These are phyloP conservation scores for Pyracantha coccinea DNA, from an alignment of 331 rosid species.

Conservation along the genomic window DNA sequence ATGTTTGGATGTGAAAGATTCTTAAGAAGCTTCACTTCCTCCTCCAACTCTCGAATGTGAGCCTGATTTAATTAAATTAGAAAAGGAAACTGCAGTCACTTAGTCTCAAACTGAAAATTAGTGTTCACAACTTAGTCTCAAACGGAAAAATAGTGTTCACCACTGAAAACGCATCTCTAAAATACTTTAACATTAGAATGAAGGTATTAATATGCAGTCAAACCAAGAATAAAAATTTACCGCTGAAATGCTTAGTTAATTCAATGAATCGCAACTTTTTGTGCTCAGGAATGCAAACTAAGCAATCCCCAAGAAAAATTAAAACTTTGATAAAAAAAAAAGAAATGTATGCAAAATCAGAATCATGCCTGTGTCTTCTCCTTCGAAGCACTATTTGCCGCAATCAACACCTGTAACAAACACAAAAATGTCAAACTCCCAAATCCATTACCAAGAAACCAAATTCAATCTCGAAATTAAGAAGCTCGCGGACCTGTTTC, in stretches of 20 bases:
- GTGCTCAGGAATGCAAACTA: background rate
- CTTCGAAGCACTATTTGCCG: conserved; percentile 45
- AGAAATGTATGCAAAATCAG: background rate
- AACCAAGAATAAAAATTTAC: background rate
- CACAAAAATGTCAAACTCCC: background rate
- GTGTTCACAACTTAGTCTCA: background rate
- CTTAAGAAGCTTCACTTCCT: conserved; percentile 72
- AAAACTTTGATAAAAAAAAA: background rate
- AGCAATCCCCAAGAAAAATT: background rate
- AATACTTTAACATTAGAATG: background rate
- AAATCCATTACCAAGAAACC: background rate
- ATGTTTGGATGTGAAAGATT: conserved; percentile 73
- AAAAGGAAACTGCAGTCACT: background rate
- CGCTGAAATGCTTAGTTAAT: background rate
- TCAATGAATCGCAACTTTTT: background rate
- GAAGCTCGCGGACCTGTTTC: conserved; percentile 29
- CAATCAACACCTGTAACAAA: conserved; percentile 55
- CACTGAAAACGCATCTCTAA: background rate
- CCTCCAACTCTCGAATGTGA: conserved; percentile 71
- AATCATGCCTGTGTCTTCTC: conserved; percentile 54
- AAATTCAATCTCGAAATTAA: background rate
- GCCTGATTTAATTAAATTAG: conserved; percentile 31
- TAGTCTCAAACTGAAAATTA: background rate
- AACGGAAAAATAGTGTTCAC: no score
- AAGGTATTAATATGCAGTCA: background rate